phyloP scores from a whole-genome alignment of 1,284 basidiomycete species.

The Malassezia sp. region DNA sequence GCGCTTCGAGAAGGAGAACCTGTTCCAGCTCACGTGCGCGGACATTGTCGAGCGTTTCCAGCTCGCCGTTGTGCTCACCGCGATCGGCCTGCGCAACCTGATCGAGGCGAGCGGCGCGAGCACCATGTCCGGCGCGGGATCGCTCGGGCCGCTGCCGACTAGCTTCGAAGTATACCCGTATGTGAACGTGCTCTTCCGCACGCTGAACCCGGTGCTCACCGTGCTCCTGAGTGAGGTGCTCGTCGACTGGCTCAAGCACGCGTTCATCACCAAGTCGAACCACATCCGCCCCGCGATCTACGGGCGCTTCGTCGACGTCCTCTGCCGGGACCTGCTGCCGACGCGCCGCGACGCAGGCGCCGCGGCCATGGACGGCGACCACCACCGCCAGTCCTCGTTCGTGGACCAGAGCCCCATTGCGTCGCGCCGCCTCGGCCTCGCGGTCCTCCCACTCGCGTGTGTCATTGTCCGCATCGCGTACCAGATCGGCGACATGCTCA shows the following conservation, averaged over 20 bases:
- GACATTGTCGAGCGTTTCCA: conserved; percentile 98
- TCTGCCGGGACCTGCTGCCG: conserved; percentile 82
- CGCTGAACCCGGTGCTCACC: conserved; percentile 80
- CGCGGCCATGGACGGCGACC: conserved; percentile 12
- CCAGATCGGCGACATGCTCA: conserved; percentile 62
- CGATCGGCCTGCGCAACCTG: conserved; percentile 86
- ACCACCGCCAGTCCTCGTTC: conserved; percentile 59
- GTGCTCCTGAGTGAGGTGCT: conserved; percentile 84
- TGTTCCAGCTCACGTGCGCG: conserved; percentile 82
- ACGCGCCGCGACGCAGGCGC: conserved; percentile 53
- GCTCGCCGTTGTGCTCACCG: conserved; percentile 74
- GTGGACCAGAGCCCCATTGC: conserved; percentile 93
- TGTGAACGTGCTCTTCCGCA: conserved; percentile 60
- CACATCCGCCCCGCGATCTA: conserved; percentile 83
- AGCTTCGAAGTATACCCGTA: conserved; percentile 47
- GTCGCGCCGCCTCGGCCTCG: conserved; percentile 82
- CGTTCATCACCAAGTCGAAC: conserved; percentile 94
- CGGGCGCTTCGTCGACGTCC: conserved; percentile 85
- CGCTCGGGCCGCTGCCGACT: conserved; percentile 56
- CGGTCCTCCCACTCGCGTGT: conserved; percentile 79
- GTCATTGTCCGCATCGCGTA: conserved; percentile 68
- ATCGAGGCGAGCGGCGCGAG: conserved; percentile 70
- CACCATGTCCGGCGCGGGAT: conserved; percentile 16
- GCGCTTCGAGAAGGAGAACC: conserved; percentile 96
- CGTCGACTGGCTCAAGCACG: conserved; percentile 98